A percentile compares a stretch with the other conserved stretches of the same genome.
Conservation (phyloP, 768 basidiomycete species). For the Serendipita vermifera region DNA sequence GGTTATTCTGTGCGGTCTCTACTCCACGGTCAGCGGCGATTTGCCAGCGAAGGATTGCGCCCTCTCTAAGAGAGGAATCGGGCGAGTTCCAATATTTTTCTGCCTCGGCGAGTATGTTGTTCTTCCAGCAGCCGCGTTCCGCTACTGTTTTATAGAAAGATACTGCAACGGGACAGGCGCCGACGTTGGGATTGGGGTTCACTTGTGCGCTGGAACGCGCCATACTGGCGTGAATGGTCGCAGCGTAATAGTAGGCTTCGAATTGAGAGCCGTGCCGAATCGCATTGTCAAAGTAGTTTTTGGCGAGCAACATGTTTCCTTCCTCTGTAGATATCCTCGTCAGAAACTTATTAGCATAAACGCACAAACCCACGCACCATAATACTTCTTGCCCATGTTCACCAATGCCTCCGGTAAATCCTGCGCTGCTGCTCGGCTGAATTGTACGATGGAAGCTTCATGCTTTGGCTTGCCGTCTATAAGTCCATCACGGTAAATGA, state of each 20-base stretch:
- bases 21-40: conserved; percentile 85
- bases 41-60: conserved; percentile 89
- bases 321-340: conserved; percentile 33
- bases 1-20: conserved; percentile 89
- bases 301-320: conserved; percentile 54
- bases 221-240: conserved; percentile 55
- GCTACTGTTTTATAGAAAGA: conserved; percentile 88
- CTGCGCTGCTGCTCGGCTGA: conserved; percentile 66
- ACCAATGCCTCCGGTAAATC: conserved; percentile 90
- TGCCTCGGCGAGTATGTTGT: conserved; percentile 67
- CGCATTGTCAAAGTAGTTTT: conserved; percentile 69
- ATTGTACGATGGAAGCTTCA: conserved; percentile 51
- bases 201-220: conserved; percentile 30
- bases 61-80: conserved; percentile 40
- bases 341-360: conserved; percentile 4
- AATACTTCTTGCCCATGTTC: conserved; percentile 74
- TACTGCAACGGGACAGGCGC: conserved; percentile 80
- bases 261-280: conserved; percentile 80
- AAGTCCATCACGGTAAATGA: conserved; percentile 85
- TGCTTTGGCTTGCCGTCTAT: conserved; percentile 53
- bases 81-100: conserved; percentile 60
- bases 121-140: conserved; percentile 79
- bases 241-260: conserved; percentile 90
- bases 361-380: conserved; percentile 29
- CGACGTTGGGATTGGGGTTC: conserved; percentile 33